These are phyloP conservation scores for Tuber brumale DNA, from an alignment of 495 filamentous ascomycete species.

Conservation along the genomic window DNA sequence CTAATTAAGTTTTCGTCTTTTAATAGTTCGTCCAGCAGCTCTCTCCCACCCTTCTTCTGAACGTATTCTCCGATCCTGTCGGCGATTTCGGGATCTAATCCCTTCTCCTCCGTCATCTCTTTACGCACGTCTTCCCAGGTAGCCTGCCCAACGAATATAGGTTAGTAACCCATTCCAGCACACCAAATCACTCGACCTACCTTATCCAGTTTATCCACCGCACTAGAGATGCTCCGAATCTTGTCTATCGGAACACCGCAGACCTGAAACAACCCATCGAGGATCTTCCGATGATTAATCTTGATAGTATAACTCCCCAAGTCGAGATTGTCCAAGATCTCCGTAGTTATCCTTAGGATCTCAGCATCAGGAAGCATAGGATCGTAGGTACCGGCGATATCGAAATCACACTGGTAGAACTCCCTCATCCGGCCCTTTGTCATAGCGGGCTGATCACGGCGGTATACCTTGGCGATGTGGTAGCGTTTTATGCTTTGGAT, in stretches of 20 bases:
- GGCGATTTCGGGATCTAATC: constrained; percentile 63
- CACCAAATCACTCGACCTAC: constrained; percentile 41
- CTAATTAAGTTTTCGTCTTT: constrained; percentile 56
- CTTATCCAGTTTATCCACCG: constrained; percentile 96
- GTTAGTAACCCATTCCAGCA: constrained; percentile 16
- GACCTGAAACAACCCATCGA: constrained; percentile 86
- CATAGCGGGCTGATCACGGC: constrained; percentile 58
- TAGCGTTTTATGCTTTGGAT: constrained; percentile 76
- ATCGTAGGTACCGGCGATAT: constrained; percentile 85
- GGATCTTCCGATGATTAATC: constrained; percentile 89
- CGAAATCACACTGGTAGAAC: constrained; percentile 97
- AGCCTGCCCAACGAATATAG: constrained; percentile 27
- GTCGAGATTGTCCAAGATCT: constrained; percentile 78
- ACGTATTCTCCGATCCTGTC: constrained; percentile 83
- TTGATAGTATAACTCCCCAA: constrained; percentile 73
- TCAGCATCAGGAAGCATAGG: constrained; percentile 97
- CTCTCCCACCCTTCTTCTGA: constrained; percentile 51
- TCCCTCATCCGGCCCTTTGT: constrained; percentile 88
- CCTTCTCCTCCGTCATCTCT: constrained; percentile 92
- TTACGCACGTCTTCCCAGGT: constrained; percentile 83
- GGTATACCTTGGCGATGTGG: constrained; percentile 76
- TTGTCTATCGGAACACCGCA: constrained; percentile 82
- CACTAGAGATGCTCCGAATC: constrained; percentile 77
- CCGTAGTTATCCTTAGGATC: constrained; percentile 71
- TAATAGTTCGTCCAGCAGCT: constrained; percentile 62